Base-by-base conservation (phyloP, 2,329 filamentous ascomycete species). In the Alternaria sp. region DNA sequence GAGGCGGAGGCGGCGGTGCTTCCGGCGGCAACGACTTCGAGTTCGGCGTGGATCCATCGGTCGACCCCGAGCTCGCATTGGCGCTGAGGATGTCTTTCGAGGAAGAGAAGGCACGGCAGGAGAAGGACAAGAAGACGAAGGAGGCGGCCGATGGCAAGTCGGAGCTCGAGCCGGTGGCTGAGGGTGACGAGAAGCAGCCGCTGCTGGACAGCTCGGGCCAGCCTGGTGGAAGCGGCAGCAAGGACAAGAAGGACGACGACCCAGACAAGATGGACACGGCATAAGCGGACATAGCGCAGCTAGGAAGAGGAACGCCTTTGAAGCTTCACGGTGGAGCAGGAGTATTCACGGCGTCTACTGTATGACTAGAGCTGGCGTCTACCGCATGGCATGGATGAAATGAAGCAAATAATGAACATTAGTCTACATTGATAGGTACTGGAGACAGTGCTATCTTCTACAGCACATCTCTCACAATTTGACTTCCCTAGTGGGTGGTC, bases 71-170 rank as follows among this genome's bases (percentile, higher is more conserved):
- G 81, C 84, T 99, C 76, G 96, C 96, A 21, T 88, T 99, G 71
- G 96, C 96, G 56, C 85, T 99, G 78, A 90, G 96, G 68, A 97
- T 99, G 93, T 97, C 93, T 81, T 93, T 97, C 88, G 96, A 99
- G 80, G 96, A 99, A 79, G 96, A 99, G 82, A 96, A 96, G 84
- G 94, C 94, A 65, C 87, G 96, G 74, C 90, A 96, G 82, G 94
- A 97, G 80, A 93, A 93, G 82, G 89, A 91, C 76, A 92, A 91
- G 72, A 89, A 90, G 73, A 89, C 93, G 67, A 90, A 92, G 71
- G 90, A 92, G 71, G 87, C 89, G 63, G 81, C 84, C 41, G 87
- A 92, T 58, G 88, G 89, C 71, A 95, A 94, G 84, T 88, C 88
- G 46, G 88, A 89, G 49, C 85, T 98, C 70, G 93, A 94, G 75